Conservation (phyloP, 257 asterid genomes). For the Nicotiana sylvestris region DNA sequence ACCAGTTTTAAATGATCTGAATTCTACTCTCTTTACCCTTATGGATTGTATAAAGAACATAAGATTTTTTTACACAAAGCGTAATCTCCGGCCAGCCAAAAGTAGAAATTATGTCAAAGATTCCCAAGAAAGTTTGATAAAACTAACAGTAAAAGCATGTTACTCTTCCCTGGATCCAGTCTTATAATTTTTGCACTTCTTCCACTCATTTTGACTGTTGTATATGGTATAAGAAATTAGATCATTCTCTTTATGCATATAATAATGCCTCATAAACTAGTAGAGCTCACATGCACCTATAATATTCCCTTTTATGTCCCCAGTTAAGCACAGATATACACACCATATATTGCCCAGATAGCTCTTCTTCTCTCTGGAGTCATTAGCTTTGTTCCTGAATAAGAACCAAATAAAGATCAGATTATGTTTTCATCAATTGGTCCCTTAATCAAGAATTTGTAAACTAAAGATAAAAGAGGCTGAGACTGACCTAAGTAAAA, state of each 20-base stretch:
- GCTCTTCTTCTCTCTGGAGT: slow-evolving; percentile 93
- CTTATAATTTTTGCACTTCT: not conserved
- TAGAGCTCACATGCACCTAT: slow-evolving; percentile 7
- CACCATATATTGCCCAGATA: slow-evolving; percentile 99
- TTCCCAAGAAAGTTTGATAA: slow-evolving; percentile 2
- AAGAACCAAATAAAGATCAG: slow-evolving; percentile 17
- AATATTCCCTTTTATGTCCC: slow-evolving; percentile 8
- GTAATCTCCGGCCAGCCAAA: not conserved
- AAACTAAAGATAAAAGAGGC: slow-evolving; percentile 19
- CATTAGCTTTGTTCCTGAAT: slow-evolving; percentile 86
- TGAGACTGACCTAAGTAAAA: slow-evolving; percentile 80
- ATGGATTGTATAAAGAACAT: not conserved
- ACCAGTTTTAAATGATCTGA: not conserved
- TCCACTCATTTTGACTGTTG: too few relatives aligned
- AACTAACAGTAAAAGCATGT: slow-evolving; percentile 5
- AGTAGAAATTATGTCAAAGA: slow-evolving; percentile 10
- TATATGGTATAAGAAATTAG: too few relatives aligned
- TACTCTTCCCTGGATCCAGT: not conserved
- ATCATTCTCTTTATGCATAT: too few relatives aligned
- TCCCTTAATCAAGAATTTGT: slow-evolving; percentile 12
- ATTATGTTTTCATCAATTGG: not conserved
- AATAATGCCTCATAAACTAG: slow-evolving; percentile 24
- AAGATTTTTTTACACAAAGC: not conserved
- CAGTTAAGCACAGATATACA: not conserved
- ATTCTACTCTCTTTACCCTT: not conserved